Evolutionary conservation across 352 stramenopile species (phyloP).

Genomic region (Phytophthora citricola): DNA sequence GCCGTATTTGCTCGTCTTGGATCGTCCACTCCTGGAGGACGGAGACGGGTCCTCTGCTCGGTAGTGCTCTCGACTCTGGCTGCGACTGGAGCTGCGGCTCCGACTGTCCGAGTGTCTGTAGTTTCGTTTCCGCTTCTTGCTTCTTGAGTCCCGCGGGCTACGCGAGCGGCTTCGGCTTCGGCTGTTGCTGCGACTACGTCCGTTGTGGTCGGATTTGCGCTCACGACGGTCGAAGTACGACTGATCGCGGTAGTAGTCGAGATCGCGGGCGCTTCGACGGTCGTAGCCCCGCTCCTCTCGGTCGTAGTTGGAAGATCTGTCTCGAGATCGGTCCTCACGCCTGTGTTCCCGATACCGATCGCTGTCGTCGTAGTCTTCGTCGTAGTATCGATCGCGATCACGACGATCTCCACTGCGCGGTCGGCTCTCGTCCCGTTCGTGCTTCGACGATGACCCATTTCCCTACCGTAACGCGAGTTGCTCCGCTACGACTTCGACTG

Average conservation of each 20-base stretch:
- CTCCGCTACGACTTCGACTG: constrained; percentile 34
- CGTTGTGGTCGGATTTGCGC: constrained; percentile 31
- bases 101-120: constrained; percentile 48
- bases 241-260: constrained; percentile 43
- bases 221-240: constrained; percentile 45
- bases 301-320: constrained; percentile 34
- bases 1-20: constrained; percentile 27
- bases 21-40: constrained; percentile 22
- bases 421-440: constrained; percentile 28
- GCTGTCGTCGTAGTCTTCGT: constrained; percentile 41
- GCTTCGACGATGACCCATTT: constrained; percentile 18
- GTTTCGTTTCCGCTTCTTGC: constrained; percentile 49
- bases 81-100: constrained; percentile 55
- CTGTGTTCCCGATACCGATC: constrained; percentile 41
- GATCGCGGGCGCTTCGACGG: constrained; percentile 41
- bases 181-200: constrained; percentile 44
- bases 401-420: constrained; percentile 31
- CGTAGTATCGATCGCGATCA: constrained; percentile 38
- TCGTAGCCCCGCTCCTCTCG: constrained; percentile 44
- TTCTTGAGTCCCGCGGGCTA: constrained; percentile 40
- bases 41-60: constrained; percentile 31
- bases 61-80: constrained; percentile 46
- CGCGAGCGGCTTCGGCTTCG: constrained; percentile 45
- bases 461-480: constrained; percentile 13
- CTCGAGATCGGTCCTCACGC: constrained; percentile 33